Conservation (phyloP, 805 yeast genomes). For the Wickerhamiella parazyma region DNA sequence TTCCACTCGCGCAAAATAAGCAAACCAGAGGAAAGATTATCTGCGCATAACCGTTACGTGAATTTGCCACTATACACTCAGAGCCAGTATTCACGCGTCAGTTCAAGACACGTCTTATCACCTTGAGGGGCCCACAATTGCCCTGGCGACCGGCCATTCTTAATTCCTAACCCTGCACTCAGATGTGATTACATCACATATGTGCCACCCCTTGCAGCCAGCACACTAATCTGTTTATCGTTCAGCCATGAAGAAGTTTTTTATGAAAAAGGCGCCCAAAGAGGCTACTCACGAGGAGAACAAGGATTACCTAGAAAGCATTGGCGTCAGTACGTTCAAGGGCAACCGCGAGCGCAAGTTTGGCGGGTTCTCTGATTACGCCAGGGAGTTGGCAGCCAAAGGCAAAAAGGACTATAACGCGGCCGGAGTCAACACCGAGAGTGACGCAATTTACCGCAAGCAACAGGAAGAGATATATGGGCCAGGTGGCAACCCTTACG, state of each 20-base stretch:
- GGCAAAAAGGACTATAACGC: conserved; percentile 13
- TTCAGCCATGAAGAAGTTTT: conserved; percentile 10
- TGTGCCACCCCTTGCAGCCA: too few species aligned
- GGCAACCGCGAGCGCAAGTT: conserved; percentile 35
- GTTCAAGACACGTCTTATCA: too few species aligned
- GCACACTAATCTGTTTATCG: background rate
- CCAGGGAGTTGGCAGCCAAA: conserved; percentile 29
- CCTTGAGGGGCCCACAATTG: too few species aligned
- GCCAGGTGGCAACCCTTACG: conserved; percentile 19
- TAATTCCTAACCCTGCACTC: too few species aligned
- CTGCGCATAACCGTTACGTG: too few species aligned
- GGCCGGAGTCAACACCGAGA: conserved; percentile 15
- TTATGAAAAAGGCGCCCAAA: conserved; percentile 11
- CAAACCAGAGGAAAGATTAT: too few species aligned
- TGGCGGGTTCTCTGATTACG: conserved; percentile 37
- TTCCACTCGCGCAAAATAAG: too few species aligned
- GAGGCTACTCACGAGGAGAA: conserved; percentile 21
- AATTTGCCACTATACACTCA: too few species aligned
- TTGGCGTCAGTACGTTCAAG: conserved; percentile 33
- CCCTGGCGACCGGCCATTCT: too few species aligned
- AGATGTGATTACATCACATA: too few species aligned
- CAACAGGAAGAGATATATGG: conserved; percentile 19
- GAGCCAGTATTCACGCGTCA: too few species aligned
- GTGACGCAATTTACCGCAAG: conserved; percentile 13
- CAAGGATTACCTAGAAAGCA: conserved; percentile 28